A percentile compares a stretch with the other conserved stretches of the same genome.
These are phyloP conservation scores for Hypericum androsaemum DNA, from an alignment of 345 rosid species.

Conservation along the genomic window DNA sequence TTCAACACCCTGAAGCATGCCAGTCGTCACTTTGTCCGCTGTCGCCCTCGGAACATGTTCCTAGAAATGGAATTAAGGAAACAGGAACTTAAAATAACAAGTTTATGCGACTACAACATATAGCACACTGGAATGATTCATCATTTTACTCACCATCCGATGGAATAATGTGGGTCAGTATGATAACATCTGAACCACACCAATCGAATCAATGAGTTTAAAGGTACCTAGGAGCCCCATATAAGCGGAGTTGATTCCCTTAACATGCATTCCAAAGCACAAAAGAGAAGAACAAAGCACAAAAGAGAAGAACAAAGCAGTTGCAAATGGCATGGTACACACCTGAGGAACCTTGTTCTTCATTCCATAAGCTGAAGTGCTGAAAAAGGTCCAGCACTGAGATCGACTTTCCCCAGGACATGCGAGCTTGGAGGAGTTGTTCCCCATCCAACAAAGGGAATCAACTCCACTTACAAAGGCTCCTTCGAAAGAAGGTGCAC, in stretches of 20 bases:
- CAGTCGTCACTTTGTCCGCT: slow-evolving; percentile 56
- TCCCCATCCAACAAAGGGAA: slow-evolving; percentile 87
- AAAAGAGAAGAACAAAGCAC: slow-evolving; percentile 3
- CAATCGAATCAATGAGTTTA: too few species aligned
- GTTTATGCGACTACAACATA: too few species aligned
- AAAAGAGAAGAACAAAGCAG: background rate
- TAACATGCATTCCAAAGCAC: slow-evolving; percentile 6
- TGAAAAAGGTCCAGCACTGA: slow-evolving; percentile 79
- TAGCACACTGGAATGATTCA: background rate
- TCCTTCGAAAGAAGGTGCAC: slow-evolving; percentile 51
- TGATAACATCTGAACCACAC: too few species aligned
- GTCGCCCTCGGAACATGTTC: slow-evolving; percentile 76
- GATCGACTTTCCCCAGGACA: slow-evolving; percentile 26
- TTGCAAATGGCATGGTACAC: too few species aligned
- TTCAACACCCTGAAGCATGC: slow-evolving; percentile 75
- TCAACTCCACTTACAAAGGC: slow-evolving; percentile 81
- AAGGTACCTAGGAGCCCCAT: too few species aligned
- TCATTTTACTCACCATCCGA: background rate
- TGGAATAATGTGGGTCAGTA: background rate
- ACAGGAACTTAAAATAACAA: too few species aligned
- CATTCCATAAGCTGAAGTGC: slow-evolving; percentile 73
- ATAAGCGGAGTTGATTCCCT: too few species aligned
- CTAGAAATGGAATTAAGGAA: slow-evolving; percentile 19
- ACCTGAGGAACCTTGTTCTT: slow-evolving; percentile 89
- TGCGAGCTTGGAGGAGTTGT: slow-evolving; percentile 62